Evolutionary conservation across 768 basidiomycete genomes (phyloP), one percentile per base, ranked within the genome.

Genomic region (Dacryopinax spathularia): DNA sequence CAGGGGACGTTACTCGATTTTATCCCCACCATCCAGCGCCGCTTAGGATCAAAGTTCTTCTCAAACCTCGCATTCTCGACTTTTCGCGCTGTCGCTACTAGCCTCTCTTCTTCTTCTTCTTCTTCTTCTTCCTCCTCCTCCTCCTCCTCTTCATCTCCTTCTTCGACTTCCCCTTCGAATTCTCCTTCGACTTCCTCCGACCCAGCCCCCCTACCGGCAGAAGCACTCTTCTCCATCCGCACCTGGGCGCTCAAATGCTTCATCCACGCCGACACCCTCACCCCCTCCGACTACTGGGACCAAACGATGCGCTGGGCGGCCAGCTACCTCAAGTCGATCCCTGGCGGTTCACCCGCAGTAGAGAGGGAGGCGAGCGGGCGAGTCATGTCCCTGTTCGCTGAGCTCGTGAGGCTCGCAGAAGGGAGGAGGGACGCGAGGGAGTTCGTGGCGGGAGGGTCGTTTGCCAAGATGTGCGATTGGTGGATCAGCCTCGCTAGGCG

Each of bases 401-500:
- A 76, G 18, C 65, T 87, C 1, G 71, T 83, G n/a, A 67, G 64
- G 2, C 66, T 73, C 41, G 77, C 78, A 0, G 76, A 80, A 67
- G 66, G 69, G 18, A 70, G 77, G 65, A 61, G 63, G 33, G 79
- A 77, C 66, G 66, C 60, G n/a, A 70, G 33, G 22, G 27, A 34
- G 18, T 85, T 86, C 66, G 66, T 82, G 63, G 72, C 72, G 16
- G 83, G 83, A 1, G 77, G 74, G 56, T 76, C 78, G 0, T 91
- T 87, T 68, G 65, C 82, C 15, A 75, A 76, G 7, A 81, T 87
- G 70, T 89, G 87, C 70, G 87, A 90, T 66, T 83, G 81, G 62
- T 89, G 89, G 84, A 79, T 83, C 67, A 75, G 73, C 20, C 81
- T 89, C 66, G 87, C 88, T 0, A 82, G 81, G 68, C 78, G 78